Conservation (phyloP, 139 green algal species). For the Coelastrella sp. region DNA sequence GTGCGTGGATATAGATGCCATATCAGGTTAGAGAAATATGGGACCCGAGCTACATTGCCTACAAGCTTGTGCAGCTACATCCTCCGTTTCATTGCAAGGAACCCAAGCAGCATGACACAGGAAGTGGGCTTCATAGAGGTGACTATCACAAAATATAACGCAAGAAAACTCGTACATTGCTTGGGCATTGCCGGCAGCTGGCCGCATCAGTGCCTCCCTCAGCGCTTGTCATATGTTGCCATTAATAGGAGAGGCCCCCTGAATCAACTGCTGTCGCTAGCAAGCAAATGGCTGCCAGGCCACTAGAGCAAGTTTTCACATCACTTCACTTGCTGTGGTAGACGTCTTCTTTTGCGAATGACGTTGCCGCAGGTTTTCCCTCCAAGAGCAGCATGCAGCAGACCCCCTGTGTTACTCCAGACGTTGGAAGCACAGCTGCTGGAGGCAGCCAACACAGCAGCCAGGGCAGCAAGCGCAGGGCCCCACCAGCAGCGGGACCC, state of each 20-base stretch:
- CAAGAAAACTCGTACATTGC: neutral
- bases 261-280: too few relatives aligned
- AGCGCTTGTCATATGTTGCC: neutral
- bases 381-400: conserved; percentile 29
- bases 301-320: neutral
- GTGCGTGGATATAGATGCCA: too few relatives aligned
- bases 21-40: too few relatives aligned
- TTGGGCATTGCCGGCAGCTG: too few relatives aligned
- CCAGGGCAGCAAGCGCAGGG: conserved; percentile 48
- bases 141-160: neutral
- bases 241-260: too few relatives aligned
- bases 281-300: too few relatives aligned
- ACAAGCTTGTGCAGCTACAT: neutral
- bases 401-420: conserved; percentile 60
- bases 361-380: conserved; percentile 25
- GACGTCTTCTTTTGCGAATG: neutral
- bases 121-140: conserved; percentile 46
- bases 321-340: neutral
- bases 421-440: conserved; percentile 62
- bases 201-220: neutral
- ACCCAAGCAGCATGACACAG: neutral
- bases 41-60: neutral
- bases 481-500: conserved; percentile 50
- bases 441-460: conserved; percentile 42
- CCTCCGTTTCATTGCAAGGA: too few relatives aligned